Evolutionary conservation across 164 flowering plant species (phyloP), one percentile per base, ranked within the genome.

Genomic region (Magnolia sinica): DNA sequence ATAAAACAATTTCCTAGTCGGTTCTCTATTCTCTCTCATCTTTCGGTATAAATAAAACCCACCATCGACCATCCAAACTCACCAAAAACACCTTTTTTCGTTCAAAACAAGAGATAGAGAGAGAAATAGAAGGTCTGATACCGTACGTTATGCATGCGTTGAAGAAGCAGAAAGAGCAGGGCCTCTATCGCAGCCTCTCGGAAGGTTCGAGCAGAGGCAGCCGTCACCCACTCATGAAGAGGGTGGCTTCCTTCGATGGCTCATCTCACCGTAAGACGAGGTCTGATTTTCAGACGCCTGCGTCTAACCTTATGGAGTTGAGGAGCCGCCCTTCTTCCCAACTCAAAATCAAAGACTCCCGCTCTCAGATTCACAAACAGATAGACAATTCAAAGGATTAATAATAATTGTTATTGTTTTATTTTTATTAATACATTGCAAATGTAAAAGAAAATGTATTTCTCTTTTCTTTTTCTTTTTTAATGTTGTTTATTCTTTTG

Each of bases 111-210:
- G 49, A 59, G 19, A 58, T 7, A 59, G 23, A 24, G 14, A 65
- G 37, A 72, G 29, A 52, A 3, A 84, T 86, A 87, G 88, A 86
- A 71, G 88, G 88, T 11, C 76, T 86, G 31, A 86, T 86, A 58
- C 88, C 87, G 19, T 83, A 68, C 51, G 78, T 86, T 8, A 8
- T 86, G 22, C 80, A 77, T 66, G 83, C 82, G 20, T 66, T 86
- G 68, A 78, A 75, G 81, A 84, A 83, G 70, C 74, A 83, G 45
- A 84, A 51, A 72, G 79, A 82, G 19, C 76, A 68, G 11, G 73
- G 81, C 67, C 68, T 72, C 67, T 86, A 77, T 68, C 67, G 84
- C 7, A 69, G 77, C 67, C 64, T 81, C 24, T 79, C 83, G 5
- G 76, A 59, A 14, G 81, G 81, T 8, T 86, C 82, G 14, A 82